These are phyloP conservation scores for Chrysoporthe austroafricana DNA, from an alignment of 2,329 filamentous ascomycete genomes.

Conservation along the genomic window DNA sequence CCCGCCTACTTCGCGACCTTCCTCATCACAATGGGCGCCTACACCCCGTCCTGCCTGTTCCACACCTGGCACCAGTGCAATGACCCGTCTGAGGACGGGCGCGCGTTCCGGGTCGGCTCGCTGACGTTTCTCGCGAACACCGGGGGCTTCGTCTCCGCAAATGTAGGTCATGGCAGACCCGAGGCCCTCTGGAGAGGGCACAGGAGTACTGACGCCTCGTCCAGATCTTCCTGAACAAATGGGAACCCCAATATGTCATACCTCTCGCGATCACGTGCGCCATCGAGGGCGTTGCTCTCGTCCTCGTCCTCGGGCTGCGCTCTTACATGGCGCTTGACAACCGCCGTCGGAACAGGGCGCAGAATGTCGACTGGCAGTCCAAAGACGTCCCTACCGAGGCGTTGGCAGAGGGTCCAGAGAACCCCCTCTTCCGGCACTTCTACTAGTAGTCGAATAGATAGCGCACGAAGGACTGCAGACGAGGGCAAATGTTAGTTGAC, in stretches of 20 bases:
- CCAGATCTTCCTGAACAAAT: slow-evolving; percentile 6
- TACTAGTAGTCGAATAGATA: not conserved
- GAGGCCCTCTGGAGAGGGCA: not conserved
- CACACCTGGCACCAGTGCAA: slow-evolving; percentile 18
- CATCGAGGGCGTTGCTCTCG: slow-evolving; percentile 1
- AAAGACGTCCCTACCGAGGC: slow-evolving; percentile 10
- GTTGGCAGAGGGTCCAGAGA: not conserved
- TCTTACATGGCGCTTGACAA: slow-evolving; percentile 4
- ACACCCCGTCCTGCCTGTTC: slow-evolving; percentile 12
- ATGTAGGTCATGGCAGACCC: not conserved
- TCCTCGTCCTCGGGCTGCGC: slow-evolving; percentile 9
- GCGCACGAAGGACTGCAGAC: too few relatives aligned
- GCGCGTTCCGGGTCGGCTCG: not conserved
- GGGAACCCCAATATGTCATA: slow-evolving; percentile 10
- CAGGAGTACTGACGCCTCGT: not conserved
- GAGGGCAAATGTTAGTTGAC: too few relatives aligned
- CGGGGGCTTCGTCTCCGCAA: not conserved
- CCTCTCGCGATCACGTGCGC: slow-evolving; percentile 9
- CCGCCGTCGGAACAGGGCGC: slow-evolving; percentile 3
- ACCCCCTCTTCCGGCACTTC: slow-evolving; percentile 4
- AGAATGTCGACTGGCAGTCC: slow-evolving; percentile 10
- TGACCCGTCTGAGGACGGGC: slow-evolving; percentile 9
- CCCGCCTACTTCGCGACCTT: slow-evolving; percentile 16
- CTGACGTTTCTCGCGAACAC: slow-evolving; percentile 5
- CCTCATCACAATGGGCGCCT: slow-evolving; percentile 7